Conservation (phyloP, 345 rosid genomes). For the Psidium guajava region DNA sequence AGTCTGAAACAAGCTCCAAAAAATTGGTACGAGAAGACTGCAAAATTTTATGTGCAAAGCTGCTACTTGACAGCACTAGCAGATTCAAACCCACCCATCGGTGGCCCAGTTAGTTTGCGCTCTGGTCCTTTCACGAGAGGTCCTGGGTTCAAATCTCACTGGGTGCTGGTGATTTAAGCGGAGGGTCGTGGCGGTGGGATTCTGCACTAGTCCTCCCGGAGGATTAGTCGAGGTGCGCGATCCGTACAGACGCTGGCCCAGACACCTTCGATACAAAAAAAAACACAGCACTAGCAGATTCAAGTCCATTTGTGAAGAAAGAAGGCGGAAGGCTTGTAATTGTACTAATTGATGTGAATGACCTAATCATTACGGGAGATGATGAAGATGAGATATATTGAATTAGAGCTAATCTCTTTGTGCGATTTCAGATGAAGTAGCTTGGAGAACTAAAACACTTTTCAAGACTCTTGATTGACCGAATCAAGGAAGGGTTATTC, state of each 20-base stretch:
- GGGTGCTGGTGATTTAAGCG: too few relatives aligned
- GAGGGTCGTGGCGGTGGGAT: too few relatives aligned
- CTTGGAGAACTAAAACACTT: not conserved
- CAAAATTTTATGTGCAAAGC: not conserved
- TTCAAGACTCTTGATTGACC: not conserved
- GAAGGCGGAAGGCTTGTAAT: not conserved
- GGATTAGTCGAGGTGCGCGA: too few relatives aligned
- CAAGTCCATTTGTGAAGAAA: not conserved
- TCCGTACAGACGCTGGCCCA: too few relatives aligned
- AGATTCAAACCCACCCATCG: too few relatives aligned
- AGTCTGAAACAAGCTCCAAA: not conserved
- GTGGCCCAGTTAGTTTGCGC: too few relatives aligned
- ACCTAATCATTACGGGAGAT: not conserved
- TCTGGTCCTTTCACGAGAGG: too few relatives aligned
- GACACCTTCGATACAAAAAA: too few relatives aligned
- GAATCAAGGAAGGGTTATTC: not conserved
- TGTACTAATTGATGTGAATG: not conserved
- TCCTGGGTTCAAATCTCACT: too few relatives aligned
- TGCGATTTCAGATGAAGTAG: not conserved
- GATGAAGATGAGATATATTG: not conserved
- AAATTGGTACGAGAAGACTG: not conserved
- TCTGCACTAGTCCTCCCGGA: too few relatives aligned
- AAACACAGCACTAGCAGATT: not conserved
- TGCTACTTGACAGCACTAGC: not conserved
- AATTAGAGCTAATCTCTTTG: not conserved